A percentile compares a stretch with the other conserved stretches of the same genome.
Evolutionary conservation across 805 yeast genomes (phyloP).

Genomic region (Lachancea quebecensis): DNA sequence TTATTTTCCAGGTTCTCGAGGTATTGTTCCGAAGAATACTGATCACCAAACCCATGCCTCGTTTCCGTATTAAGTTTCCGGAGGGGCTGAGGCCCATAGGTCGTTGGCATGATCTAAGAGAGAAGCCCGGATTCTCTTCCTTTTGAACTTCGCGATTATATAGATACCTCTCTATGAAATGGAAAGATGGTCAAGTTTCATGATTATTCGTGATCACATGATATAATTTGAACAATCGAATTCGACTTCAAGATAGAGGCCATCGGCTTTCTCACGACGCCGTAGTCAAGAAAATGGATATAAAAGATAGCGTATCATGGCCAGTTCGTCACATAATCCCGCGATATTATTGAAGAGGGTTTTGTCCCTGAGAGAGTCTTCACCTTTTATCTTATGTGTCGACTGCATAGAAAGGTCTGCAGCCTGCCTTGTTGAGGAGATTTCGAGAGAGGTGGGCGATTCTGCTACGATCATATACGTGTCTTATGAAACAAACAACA

Average conservation of each 20-base stretch:
- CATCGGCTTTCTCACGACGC: too few species aligned
- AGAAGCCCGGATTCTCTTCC: background rate
- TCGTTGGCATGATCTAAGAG: slow-evolving; percentile 18
- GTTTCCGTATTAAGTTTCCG: slow-evolving; percentile 48
- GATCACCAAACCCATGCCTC: slow-evolving; percentile 66
- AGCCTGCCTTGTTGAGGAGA: slow-evolving; percentile 47
- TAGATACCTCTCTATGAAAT: too few species aligned
- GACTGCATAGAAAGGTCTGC: slow-evolving; percentile 74
- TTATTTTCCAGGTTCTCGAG: slow-evolving; percentile 52
- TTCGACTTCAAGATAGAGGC: too few species aligned
- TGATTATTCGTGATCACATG: too few species aligned
- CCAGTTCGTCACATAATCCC: slow-evolving; percentile 34
- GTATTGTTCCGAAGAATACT: slow-evolving; percentile 42
- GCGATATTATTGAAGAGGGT: slow-evolving; percentile 61
- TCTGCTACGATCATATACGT: slow-evolving; percentile 42
- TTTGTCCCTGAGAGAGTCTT: slow-evolving; percentile 59
- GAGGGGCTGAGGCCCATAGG: slow-evolving; percentile 34
- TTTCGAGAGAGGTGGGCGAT: slow-evolving; percentile 37
- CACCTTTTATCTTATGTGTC: slow-evolving; percentile 63
- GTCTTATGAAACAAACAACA: slow-evolving; percentile 58
- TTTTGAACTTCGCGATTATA: too few species aligned
- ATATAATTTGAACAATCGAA: too few species aligned
- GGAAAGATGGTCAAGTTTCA: too few species aligned
- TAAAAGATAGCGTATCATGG: slow-evolving; percentile 16
- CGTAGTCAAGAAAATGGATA: too few species aligned